Percentiles rank a stretch among this genome's conserved stretches.
phyloP scores from a whole-genome alignment of 176 grass and related monocot genomes.

The Oryza officinalis region DNA sequence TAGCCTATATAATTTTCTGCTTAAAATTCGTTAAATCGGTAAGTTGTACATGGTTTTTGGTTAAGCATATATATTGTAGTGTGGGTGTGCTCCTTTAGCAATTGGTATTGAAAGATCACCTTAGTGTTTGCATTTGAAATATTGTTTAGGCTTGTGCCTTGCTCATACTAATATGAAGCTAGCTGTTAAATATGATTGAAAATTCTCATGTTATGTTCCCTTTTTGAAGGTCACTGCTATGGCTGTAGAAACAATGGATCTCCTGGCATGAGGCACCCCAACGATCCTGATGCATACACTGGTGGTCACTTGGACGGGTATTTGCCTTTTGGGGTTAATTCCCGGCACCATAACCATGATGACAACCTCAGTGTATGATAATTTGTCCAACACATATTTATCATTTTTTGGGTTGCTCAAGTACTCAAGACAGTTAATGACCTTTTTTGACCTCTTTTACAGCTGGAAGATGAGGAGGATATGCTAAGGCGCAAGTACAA shows the following conservation, averaged over 20 bases:
- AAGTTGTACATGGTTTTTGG: too few species aligned
- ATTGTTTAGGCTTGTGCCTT: too few species aligned
- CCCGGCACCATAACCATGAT: fast-evolving
- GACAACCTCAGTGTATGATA: not conserved
- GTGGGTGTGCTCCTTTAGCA: too few species aligned
- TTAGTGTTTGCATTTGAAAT: too few species aligned
- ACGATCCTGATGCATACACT: not conserved
- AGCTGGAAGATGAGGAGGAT: not conserved
- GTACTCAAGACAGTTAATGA: not conserved
- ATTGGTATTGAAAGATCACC: too few species aligned
- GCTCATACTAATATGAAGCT: too few species aligned
- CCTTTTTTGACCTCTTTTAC: not conserved
- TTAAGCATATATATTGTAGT: too few species aligned
- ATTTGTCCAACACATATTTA: not conserved
- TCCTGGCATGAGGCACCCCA: not conserved
- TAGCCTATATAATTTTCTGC: too few species aligned
- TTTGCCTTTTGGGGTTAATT: not conserved
- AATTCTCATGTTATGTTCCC: too few species aligned
- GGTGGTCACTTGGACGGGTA: not conserved
- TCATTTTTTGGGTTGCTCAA: not conserved
- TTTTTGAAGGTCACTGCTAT: not conserved
- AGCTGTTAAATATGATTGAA: too few species aligned
- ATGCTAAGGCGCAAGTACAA: not conserved
- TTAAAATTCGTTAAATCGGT: too few species aligned
- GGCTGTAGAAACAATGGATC: not conserved